Evolutionary conservation across 257 asterid species (phyloP), one percentile per base, ranked within the genome.

Genomic region (Nemophila menziesii): DNA sequence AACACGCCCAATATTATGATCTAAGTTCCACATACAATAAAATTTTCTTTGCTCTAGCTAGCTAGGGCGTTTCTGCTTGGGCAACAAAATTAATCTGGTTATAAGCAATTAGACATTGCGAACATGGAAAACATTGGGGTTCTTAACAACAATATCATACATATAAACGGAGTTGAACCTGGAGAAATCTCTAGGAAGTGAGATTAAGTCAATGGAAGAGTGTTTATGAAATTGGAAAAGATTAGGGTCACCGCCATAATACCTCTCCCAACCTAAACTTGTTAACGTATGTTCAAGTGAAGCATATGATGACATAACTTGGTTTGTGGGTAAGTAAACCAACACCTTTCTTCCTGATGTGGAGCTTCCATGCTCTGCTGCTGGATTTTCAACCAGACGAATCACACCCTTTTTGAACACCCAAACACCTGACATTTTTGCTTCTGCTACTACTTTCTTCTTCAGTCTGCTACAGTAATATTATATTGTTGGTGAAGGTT

Each of bases 391-490:
- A 2, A 72, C 70, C 0, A 72, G 70, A 0, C 75, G 59, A 20
- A 72, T 72, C 1, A 67, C 70, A n/a, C 79, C 75, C 38, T 67
- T 56, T 38, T 72, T 67, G 75, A 67, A 72, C 54, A 67, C 75
- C 79, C 79, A 72, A 46, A 72, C 80, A 45, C 79, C 79, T 10
- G 79, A 67, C 79, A 72, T 72, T 37, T 16, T 63, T 9, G 14
- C 2, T 29, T n/a, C n/a, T n/a, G n/a, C n/a, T n/a, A n/a, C 36
- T 29, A 2, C 36, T 5, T 26, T 26, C 33, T 26, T 26, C 10
- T 26, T 26, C n/a, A n/a, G n/a, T n/a, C n/a, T n/a, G n/a, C n/a
- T n/a, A n/a, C n/a, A n/a, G n/a, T n/a, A n/a, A n/a, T n/a, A n/a
- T n/a, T n/a, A n/a, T n/a, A n/a, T n/a, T n/a, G n/a, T n/a, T n/a